Evolutionary conservation across 768 basidiomycete species (phyloP), one percentile per base, ranked within the genome.

Genomic region (Vararia minispora): DNA sequence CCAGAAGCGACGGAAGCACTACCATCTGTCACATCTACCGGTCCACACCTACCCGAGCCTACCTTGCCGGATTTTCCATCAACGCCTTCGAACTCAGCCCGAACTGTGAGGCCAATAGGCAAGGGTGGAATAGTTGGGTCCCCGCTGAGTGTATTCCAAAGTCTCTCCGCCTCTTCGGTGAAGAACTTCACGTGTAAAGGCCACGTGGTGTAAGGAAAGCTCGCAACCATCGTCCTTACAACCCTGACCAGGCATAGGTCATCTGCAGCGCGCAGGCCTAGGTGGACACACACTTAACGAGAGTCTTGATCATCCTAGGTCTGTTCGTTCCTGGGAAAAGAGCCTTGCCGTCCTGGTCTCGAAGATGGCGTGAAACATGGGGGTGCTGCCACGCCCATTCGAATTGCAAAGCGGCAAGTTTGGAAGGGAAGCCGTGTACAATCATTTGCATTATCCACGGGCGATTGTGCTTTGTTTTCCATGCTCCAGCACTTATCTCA

Each of bases 351-450:
- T 57, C 41, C 11, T 51, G 48, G 39, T 67, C 65, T 22, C 71
- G 68, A 13, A 84, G 60, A 58, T 81, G 78, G n/a, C 81, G 61
- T 1, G 79, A 77, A 18, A 69, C 56, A 45, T 79, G 64, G 8
- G 81, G 80, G 54, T 87, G 78, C 54, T 87, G 84, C 85, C 85
- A 89, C 21, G 79, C 76, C 82, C 81, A 87, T 60, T 86, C 83
- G 49, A 87, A 87, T 57, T 85, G 73, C 17, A 76, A 58, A 9
- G 87, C 85, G 2, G 81, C 71, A 55, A 85, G 57, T 53, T 73
- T 76, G 40, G 79, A 83, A 1, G 85, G 83, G 49, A 90, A 88
- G 4, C 86, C 87, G 52, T 84, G 70, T 1, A 88, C 78, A 26
- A 88, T 78, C 77, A 88, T 79, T 42, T 80, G 76, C 84, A 90